Percentiles rank a stretch among this genome's conserved stretches.
These are phyloP conservation scores for Cyberlindnera sargentensis DNA, from an alignment of 805 yeast species.

Conservation along the genomic window DNA sequence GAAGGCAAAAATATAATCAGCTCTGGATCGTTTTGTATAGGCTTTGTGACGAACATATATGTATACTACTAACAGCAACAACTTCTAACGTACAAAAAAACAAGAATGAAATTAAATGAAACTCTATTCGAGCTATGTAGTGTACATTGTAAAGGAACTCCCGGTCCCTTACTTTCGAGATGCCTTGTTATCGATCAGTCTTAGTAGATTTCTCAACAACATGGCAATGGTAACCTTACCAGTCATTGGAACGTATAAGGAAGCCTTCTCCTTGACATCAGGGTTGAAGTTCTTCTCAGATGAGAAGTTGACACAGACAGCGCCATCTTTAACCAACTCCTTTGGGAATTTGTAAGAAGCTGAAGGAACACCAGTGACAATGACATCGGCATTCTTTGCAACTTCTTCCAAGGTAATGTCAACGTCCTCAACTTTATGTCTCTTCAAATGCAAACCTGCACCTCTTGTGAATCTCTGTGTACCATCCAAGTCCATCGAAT, in stretches of 20 bases:
- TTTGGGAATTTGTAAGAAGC: constrained; percentile 80
- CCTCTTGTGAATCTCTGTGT: constrained; percentile 93
- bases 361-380: constrained; percentile 94
- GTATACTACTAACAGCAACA: background rate
- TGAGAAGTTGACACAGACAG: constrained; percentile 85
- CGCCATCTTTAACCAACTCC: constrained; percentile 74
- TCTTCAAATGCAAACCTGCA: constrained; percentile 71
- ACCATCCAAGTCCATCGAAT: constrained; percentile 81
- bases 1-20: constrained; percentile 16
- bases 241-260: constrained; percentile 88
- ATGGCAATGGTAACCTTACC: constrained; percentile 96
- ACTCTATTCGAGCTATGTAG: no score
- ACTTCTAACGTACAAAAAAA: background rate
- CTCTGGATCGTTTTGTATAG: no score
- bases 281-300: constrained; percentile 84
- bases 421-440: constrained; percentile 73
- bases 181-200: constrained; percentile 64
- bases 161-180: background rate
- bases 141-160: no score
- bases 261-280: constrained; percentile 76
- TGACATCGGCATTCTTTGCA: constrained; percentile 75
- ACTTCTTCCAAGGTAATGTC: constrained; percentile 51
- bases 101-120: background rate
- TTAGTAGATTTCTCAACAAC: constrained; percentile 81
- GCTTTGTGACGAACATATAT: background rate